phyloP scores from a whole-genome alignment of 345 rosid genomes.

The Brassica incana region DNA sequence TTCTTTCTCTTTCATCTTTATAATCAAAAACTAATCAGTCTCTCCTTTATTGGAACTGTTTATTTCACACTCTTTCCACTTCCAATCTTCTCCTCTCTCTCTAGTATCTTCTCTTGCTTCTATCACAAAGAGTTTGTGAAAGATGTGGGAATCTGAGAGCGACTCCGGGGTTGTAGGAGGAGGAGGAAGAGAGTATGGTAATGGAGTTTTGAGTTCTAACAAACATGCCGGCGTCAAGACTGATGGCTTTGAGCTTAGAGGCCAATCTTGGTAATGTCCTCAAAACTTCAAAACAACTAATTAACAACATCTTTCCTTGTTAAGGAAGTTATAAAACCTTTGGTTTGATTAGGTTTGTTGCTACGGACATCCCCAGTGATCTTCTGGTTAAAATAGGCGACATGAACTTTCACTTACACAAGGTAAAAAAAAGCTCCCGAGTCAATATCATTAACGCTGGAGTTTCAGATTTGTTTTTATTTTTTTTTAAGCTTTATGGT shows the following conservation, averaged over 20 bases:
- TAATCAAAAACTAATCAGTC: conserved; percentile 27
- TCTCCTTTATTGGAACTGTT: conserved; percentile 19
- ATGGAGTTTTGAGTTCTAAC: conserved; percentile 64
- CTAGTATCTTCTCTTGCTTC: conserved; percentile 20
- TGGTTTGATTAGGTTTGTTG: conserved; percentile 63
- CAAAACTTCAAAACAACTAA: neutral
- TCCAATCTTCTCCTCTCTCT: conserved; percentile 17
- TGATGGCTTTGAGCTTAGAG: conserved; percentile 85
- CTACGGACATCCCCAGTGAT: conserved; percentile 92
- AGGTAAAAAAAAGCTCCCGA: conserved; percentile 52
- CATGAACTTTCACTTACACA: conserved; percentile 79
- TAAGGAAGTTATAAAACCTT: conserved; percentile 8
- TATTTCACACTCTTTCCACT: conserved; percentile 13
- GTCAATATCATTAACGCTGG: neutral
- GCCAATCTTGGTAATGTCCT: conserved; percentile 71
- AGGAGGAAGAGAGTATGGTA: conserved; percentile 65
- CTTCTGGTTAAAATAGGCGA: conserved; percentile 74
- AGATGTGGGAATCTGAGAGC: conserved; percentile 92
- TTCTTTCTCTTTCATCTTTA: conserved; percentile 28
- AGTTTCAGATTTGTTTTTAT: neutral
- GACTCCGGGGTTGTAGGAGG: conserved; percentile 47
- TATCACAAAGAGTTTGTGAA: conserved; percentile 3
- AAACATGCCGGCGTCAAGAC: conserved; percentile 72
- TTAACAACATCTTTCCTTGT: conserved; percentile 15
- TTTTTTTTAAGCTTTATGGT: neutral